Conservation (phyloP, 2,329 filamentous ascomycete genomes). For the Penicillium sp. region DNA sequence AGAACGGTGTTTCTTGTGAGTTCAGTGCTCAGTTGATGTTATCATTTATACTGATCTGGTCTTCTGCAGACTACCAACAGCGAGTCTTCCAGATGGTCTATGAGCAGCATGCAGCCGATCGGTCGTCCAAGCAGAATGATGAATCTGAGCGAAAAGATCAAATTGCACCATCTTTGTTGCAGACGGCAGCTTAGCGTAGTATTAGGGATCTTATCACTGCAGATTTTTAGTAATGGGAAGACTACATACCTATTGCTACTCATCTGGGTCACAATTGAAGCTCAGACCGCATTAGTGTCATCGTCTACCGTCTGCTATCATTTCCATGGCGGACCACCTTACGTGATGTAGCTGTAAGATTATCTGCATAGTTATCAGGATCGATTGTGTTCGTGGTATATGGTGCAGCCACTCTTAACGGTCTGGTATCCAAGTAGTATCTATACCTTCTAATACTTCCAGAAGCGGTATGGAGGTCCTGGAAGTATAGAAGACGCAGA, state of each 20-base stretch:
- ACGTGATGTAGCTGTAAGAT: neutral
- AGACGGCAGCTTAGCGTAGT: slow-evolving; percentile 26
- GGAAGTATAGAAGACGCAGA: too few relatives aligned
- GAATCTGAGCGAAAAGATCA: slow-evolving; percentile 16
- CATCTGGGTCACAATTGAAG: neutral
- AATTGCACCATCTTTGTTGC: slow-evolving; percentile 11
- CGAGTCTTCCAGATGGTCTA: slow-evolving; percentile 55
- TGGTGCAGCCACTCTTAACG: slow-evolving; percentile 2
- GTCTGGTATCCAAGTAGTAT: neutral
- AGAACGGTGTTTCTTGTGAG: slow-evolving; percentile 61
- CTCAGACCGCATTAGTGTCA: neutral
- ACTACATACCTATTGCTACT: neutral
- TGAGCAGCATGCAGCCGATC: slow-evolving; percentile 50
- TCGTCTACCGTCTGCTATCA: neutral
- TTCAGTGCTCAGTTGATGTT: slow-evolving; percentile 19
- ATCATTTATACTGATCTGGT: slow-evolving; percentile 21
- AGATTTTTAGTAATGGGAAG: neutral
- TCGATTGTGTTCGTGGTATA: neutral
- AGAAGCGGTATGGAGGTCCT: too few relatives aligned
- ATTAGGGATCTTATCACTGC: neutral
- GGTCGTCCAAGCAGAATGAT: slow-evolving; percentile 17
- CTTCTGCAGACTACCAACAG: slow-evolving; percentile 51
- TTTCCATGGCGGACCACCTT: neutral
- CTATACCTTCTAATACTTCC: too few relatives aligned
- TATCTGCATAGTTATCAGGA: neutral